Base-by-base conservation (phyloP, 208 protist genomes). In the Polymyxa betae region DNA sequence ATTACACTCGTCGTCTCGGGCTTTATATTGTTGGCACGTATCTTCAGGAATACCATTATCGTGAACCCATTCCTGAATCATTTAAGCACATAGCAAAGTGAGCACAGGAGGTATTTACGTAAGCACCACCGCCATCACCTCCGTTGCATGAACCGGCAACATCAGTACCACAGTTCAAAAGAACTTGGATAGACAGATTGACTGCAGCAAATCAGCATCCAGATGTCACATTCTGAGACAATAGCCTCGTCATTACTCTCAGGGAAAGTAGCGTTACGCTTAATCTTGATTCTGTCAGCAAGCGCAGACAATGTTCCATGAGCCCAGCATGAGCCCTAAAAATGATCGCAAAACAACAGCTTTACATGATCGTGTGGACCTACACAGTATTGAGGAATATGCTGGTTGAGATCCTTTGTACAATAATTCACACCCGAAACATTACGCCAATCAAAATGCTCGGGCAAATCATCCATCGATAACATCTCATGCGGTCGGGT, bases 291-390 rank as follows among this genome's bases (percentile, higher is more conserved):
- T 40, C 92, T 77, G 91, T 93, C 92, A 38, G 60, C 92, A 16
- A 93, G 82, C 40, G 92, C 91, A 0, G 89, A 92, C 20, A 93
- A 29, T 0, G 91, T 16, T 43, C 91, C 91, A 46, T 93, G 93
- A 20, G 92, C 92, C 93, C 93, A 94, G 92, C 93, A 94, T 12
- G 89, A 92, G 54, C 92, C 93, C 77, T 72, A 88, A 24, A 88
- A 29, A 88, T 88, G 35, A 72, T 72, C 20, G 24, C 16, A 88
- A 16, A 29, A 29, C 77, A 24, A 29, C 77, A 72, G 16, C 77
- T 16, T 16, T 16, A 24, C 77, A 88, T 29, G 77, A 88, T 29
- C 77, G 43, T 16, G 20, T 32, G 45, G 77, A 60, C 43, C 16
- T 54, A 43, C 88, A n/a, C 88, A 89, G 88, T 89, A 89, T 49